A percentile compares a stretch with the other conserved stretches of the same genome.
Evolutionary conservation across 2,329 filamentous ascomycete genomes (phyloP).

Genomic region (Diaporthe aspalathi): DNA sequence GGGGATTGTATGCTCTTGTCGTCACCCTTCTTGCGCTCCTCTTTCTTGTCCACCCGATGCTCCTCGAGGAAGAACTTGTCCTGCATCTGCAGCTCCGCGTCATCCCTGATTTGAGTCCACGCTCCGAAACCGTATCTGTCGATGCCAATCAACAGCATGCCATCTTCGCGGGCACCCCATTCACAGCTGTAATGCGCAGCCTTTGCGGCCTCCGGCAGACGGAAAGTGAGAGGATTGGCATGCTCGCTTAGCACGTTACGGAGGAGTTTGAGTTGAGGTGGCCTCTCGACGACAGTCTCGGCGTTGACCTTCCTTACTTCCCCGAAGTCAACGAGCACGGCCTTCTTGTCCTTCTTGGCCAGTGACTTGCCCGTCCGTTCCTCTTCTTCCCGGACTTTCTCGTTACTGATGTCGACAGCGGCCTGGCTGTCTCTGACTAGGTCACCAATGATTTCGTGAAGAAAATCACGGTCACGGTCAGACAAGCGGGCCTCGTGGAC

Average conservation of each 20-base stretch:
- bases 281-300: conserved; percentile 92
- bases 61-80: conserved; percentile 98
- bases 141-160: conserved; percentile 96
- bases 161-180: conserved; percentile 94
- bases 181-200: conserved; percentile 89
- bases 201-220: conserved; percentile 91
- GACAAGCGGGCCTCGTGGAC: conserved; percentile 86
- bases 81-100: conserved; percentile 82
- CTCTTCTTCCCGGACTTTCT: conserved; percentile 81
- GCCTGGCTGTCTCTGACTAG: conserved; percentile 71
- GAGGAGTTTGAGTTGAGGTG: conserved; percentile 87
- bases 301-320: conserved; percentile 96
- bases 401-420: conserved; percentile 74
- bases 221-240: conserved; percentile 81
- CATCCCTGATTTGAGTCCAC: conserved; percentile 94
- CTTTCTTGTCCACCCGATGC: conserved; percentile 97
- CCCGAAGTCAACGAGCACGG: conserved; percentile 92
- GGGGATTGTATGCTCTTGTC: conserved; percentile 90
- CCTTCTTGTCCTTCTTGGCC: conserved; percentile 98
- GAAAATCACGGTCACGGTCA: conserved; percentile 83
- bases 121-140: conserved; percentile 94
- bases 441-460: conserved; percentile 80
- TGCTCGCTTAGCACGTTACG: conserved; percentile 76
- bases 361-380: conserved; percentile 83
- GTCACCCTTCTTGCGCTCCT: conserved; percentile 83